Evolutionary conservation across 2,329 filamentous ascomycete species (phyloP).

Genomic region (Colletotrichum higginsianum): DNA sequence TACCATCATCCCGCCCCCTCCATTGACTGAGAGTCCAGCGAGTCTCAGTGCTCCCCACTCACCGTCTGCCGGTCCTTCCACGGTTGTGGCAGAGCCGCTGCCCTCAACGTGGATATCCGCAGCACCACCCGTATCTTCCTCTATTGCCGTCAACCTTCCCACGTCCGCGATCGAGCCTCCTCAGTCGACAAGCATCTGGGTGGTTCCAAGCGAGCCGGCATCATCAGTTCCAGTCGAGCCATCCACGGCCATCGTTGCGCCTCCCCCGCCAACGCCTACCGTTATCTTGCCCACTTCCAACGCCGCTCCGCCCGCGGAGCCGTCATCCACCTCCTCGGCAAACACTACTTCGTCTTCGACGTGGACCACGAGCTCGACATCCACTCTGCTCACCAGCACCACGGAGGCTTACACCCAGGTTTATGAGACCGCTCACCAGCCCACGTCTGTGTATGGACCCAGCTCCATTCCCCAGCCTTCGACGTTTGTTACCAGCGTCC

Average conservation of each 20-base stretch:
- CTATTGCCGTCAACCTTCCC: not conserved
- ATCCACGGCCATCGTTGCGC: not conserved
- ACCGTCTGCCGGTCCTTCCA: not conserved
- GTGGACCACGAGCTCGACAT: not conserved
- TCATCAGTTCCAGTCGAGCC: slow-evolving; percentile 8
- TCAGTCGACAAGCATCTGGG: slow-evolving; percentile 3
- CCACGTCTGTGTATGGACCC: slow-evolving; percentile 39
- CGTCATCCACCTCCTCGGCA: slow-evolving; percentile 30
- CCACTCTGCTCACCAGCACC: not conserved
- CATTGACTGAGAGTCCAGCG: not conserved
- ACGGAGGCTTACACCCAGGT: slow-evolving; percentile 5
- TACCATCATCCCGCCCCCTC: not conserved
- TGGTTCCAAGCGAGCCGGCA: slow-evolving; percentile 4
- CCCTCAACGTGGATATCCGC: not conserved
- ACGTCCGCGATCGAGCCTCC: not conserved
- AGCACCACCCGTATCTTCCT: not conserved
- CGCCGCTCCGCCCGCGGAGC: slow-evolving; percentile 9
- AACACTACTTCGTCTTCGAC: slow-evolving; percentile 26
- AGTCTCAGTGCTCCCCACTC: no score
- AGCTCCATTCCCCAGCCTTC: slow-evolving; percentile 32
- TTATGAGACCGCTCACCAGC: slow-evolving; percentile 42
- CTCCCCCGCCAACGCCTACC: slow-evolving; percentile 14
- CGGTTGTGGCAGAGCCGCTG: not conserved
- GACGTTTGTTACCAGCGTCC: slow-evolving; percentile 42
- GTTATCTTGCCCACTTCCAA: slow-evolving; percentile 23